These are phyloP conservation scores for Exophiala aquamarina DNA, from an alignment of 2,329 filamentous ascomycete genomes.

Conservation along the genomic window DNA sequence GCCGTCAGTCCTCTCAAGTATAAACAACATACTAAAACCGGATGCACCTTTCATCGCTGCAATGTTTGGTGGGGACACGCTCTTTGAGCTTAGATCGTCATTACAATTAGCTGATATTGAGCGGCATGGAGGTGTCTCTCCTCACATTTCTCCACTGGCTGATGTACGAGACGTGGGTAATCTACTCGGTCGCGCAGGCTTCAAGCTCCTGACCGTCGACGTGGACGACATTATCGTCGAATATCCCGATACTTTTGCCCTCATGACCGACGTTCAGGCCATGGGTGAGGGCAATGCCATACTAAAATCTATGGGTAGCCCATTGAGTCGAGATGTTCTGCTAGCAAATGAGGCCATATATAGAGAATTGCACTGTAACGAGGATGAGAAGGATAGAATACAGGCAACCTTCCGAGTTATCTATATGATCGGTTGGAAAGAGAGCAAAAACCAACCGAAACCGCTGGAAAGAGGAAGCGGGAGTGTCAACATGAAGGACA, in stretches of 20 bases:
- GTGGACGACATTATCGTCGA: constrained; percentile 97
- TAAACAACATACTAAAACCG: constrained; percentile 84
- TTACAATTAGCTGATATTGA: constrained; percentile 91
- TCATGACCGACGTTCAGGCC: constrained; percentile 91
- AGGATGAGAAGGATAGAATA: constrained; percentile 49
- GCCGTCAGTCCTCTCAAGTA: constrained; percentile 76
- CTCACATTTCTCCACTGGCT: constrained; percentile 85
- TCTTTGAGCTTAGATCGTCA: constrained; percentile 90
- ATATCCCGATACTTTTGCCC: constrained; percentile 82
- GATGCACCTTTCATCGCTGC: constrained; percentile 90
- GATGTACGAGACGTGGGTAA: constrained; percentile 91
- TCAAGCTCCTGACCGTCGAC: constrained; percentile 94
- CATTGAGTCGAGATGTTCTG: constrained; percentile 79
- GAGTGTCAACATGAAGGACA: constrained; percentile 83
- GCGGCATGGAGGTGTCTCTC: constrained; percentile 83
- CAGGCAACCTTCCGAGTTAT: constrained; percentile 94
- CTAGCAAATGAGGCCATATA: constrained; percentile 89
- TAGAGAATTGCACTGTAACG: constrained; percentile 78
- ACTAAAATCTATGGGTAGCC: constrained; percentile 67
- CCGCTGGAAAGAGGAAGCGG: constrained; percentile 82
- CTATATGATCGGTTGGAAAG: constrained; percentile 99
- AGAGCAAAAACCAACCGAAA: constrained; percentile 73
- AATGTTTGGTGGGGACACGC: constrained; percentile 93
- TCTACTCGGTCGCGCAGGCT: constrained; percentile 80
- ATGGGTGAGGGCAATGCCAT: constrained; percentile 97